Conservation (phyloP, 2,329 filamentous ascomycete genomes). For the Fusarium vanettenii region DNA sequence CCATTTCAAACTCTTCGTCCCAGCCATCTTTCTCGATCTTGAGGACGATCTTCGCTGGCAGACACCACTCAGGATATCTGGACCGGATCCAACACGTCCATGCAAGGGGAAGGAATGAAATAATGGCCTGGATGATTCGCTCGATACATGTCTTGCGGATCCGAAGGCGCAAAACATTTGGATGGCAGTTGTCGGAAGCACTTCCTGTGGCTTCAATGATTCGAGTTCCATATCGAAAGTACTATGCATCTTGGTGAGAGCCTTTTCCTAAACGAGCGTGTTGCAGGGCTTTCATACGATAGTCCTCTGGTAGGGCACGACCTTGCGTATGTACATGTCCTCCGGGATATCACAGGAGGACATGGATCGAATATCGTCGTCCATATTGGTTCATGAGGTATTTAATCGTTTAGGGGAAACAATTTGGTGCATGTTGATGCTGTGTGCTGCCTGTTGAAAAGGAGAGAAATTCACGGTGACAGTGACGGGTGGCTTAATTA, state of each 20-base stretch:
- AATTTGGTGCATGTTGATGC: not conserved
- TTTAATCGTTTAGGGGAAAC: not conserved
- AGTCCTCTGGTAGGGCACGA: not conserved
- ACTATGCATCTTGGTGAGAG: not conserved
- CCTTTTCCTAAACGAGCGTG: not conserved
- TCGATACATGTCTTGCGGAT: not conserved
- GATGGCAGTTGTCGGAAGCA: not conserved
- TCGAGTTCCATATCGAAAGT: not conserved
- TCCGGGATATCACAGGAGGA: not conserved
- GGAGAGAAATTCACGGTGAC: not conserved
- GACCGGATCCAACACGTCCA: not conserved
- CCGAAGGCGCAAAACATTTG: not conserved
- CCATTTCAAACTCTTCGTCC: constrained; percentile 44
- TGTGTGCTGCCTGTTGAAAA: not conserved
- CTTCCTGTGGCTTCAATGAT: not conserved
- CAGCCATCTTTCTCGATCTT: constrained; percentile 40
- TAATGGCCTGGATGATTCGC: not conserved
- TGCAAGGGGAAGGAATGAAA: not conserved
- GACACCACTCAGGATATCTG: constrained; percentile 22
- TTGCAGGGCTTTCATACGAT: not conserved
- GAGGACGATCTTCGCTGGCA: constrained; percentile 34
- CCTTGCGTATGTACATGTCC: not conserved
- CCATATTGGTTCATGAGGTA: not conserved
- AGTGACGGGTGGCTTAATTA: not conserved
- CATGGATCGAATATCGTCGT: not conserved